Evolutionary conservation across 768 basidiomycete genomes (phyloP).

Genomic region (Psilocybe subaeruginosa): DNA sequence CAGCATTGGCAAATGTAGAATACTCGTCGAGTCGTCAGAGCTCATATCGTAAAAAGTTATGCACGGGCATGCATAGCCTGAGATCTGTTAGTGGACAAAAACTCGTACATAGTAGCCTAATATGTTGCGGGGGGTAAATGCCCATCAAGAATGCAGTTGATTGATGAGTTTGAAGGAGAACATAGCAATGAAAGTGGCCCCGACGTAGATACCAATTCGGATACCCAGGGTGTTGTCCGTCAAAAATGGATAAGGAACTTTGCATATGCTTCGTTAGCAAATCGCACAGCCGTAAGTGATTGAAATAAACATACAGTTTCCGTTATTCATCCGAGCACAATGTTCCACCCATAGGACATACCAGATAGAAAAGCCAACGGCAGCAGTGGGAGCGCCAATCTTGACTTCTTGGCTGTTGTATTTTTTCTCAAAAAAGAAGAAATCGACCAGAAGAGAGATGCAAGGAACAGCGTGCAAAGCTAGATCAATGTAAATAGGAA

Average conservation of each 20-base stretch:
- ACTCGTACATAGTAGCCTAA: too few species aligned
- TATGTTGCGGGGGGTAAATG: background rate
- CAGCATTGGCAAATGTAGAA: too few species aligned
- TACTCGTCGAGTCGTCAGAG: too few species aligned
- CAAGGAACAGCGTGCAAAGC: constrained; percentile 69
- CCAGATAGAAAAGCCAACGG: constrained; percentile 36
- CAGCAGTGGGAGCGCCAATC: constrained; percentile 32
- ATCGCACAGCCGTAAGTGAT: background rate
- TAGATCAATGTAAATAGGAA: constrained; percentile 62
- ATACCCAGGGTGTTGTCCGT: constrained; percentile 54
- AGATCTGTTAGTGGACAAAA: too few species aligned
- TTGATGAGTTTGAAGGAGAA: constrained; percentile 64
- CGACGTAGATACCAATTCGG: constrained; percentile 63
- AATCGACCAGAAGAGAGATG: constrained; percentile 62
- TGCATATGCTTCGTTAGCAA: background rate
- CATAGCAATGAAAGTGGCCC: constrained; percentile 52
- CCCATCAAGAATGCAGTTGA: constrained; percentile 43
- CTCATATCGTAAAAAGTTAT: too few species aligned
- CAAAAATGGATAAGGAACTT: constrained; percentile 87
- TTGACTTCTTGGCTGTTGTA: constrained; percentile 39
- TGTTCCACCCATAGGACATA: constrained; percentile 73
- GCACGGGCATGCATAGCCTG: too few species aligned
- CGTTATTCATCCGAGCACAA: constrained; percentile 67
- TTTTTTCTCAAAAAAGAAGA: constrained; percentile 64
- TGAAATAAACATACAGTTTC: constrained; percentile 51